A percentile compares a stretch with the other conserved stretches of the same genome.
These are phyloP conservation scores for Musa acuminata DNA, from an alignment of 176 grass and related monocot genomes.

Conservation along the genomic window DNA sequence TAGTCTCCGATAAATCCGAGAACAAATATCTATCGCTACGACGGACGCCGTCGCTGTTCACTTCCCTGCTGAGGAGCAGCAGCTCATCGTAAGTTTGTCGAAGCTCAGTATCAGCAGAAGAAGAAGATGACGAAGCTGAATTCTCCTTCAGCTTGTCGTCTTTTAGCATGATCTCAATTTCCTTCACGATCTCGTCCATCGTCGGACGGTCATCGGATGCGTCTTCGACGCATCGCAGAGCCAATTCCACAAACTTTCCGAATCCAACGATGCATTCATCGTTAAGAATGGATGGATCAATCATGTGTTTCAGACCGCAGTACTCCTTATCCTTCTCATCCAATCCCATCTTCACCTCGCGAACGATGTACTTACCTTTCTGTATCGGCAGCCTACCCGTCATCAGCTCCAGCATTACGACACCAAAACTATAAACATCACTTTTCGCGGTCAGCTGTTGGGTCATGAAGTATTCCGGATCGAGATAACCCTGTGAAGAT, in stretches of 20 bases:
- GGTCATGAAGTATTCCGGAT: constrained; percentile 94
- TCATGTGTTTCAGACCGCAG: constrained; percentile 54
- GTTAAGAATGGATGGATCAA: constrained; percentile 41
- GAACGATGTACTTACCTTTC: constrained; percentile 76
- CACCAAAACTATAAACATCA: constrained; percentile 74
- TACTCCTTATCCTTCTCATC: constrained; percentile 49
- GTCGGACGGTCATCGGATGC: constrained; percentile 35
- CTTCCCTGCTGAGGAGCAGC: constrained; percentile 41
- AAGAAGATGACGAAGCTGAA: constrained; percentile 46
- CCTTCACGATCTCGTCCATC: constrained; percentile 79
- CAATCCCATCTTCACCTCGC: constrained; percentile 45
- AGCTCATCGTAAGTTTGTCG: constrained; percentile 48
- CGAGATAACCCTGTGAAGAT: constrained; percentile 60
- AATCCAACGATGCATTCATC: constrained; percentile 50
- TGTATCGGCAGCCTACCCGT: constrained; percentile 61
- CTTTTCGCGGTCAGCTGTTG: constrained; percentile 79
- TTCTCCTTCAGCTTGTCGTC: constrained; percentile 46
- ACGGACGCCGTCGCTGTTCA: constrained; percentile 48
- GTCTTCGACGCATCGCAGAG: constrained; percentile 62
- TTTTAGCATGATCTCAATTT: constrained; percentile 78
- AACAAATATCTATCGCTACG: constrained; percentile 66
- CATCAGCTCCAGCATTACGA: constrained; percentile 69
- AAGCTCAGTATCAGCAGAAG: not conserved
- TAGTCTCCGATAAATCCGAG: constrained; percentile 43
- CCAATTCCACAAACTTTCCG: constrained; percentile 59